A percentile compares a stretch with the other conserved stretches of the same genome.
phyloP scores from a whole-genome alignment of 352 stramenopile genomes.

The Globisporangium uncinulatum region DNA sequence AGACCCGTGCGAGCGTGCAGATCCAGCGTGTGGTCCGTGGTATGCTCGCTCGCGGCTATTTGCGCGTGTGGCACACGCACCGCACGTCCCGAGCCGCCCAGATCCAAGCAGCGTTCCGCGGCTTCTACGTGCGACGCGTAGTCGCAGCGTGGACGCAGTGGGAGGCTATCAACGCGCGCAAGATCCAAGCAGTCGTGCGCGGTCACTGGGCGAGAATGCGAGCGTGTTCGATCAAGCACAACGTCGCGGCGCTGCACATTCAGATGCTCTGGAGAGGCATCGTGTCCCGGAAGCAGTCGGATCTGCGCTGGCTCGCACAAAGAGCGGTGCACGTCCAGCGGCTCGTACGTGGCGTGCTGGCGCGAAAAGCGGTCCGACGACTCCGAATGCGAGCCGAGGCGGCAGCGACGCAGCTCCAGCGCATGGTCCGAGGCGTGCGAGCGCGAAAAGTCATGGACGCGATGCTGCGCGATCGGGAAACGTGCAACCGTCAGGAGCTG shows the following conservation, averaged over 20 bases:
- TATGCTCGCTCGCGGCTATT: conserved; percentile 38
- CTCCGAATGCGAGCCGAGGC: conserved; percentile 10
- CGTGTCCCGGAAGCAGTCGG: conserved; percentile 32
- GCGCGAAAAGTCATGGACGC: conserved; percentile 24
- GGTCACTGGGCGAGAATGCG: conserved; percentile 28
- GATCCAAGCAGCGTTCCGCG: conserved; percentile 58
- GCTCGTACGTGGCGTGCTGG: conserved; percentile 41
- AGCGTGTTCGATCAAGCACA: conserved; percentile 8
- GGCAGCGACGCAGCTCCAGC: conserved; percentile 52
- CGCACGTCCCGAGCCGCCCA: conserved; percentile 36
- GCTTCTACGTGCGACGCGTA: conserved; percentile 42
- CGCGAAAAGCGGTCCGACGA: conserved; percentile 29
- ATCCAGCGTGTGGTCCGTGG: conserved; percentile 56
- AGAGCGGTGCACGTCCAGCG: conserved; percentile 51
- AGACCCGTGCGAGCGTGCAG: conserved; percentile 31
- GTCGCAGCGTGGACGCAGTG: conserved; percentile 45
- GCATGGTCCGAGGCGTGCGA: conserved; percentile 59
- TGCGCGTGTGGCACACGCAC: conserved; percentile 53
- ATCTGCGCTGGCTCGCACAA: conserved; percentile 42
- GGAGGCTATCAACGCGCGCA: conserved; percentile 49
- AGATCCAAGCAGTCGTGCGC: conserved; percentile 61
- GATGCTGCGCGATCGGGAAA: conserved; percentile 58
- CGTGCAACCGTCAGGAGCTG: conserved; percentile 49
- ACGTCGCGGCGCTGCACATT: conserved; percentile 46
- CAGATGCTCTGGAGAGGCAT: conserved; percentile 58